Percentiles rank a stretch among this genome's conserved stretches.
These are phyloP conservation scores for Psophocarpus tetragonolobus DNA, from an alignment of 306 rosid species.

Conservation along the genomic window DNA sequence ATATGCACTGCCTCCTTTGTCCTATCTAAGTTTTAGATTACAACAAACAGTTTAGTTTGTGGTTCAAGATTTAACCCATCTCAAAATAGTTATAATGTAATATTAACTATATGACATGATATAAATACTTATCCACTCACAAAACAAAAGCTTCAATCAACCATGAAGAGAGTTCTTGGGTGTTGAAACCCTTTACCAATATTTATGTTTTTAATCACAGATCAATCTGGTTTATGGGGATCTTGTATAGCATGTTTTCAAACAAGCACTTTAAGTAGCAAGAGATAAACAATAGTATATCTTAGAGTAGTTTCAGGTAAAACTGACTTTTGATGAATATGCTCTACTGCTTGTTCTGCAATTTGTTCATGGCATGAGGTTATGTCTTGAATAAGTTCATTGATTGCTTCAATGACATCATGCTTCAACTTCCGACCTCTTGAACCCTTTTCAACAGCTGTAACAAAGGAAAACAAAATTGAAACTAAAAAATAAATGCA, in stretches of 20 bases:
- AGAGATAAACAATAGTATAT: conserved; percentile 24
- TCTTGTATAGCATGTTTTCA: conserved; percentile 25
- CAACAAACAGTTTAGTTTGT: background rate
- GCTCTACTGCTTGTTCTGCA: conserved; percentile 99
- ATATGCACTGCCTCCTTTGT: background rate
- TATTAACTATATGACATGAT: conserved; percentile 7
- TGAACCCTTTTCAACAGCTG: conserved; percentile 89
- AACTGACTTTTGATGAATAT: conserved; percentile 94
- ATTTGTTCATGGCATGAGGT: conserved; percentile 86
- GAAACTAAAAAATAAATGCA: background rate
- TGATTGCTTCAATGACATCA: conserved; percentile 97
- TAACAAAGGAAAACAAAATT: conserved; percentile 33
- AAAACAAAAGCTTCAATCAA: conserved; percentile 20
- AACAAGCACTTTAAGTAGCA: conserved; percentile 1
- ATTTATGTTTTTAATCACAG: conserved; percentile 9
- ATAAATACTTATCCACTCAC: conserved; percentile 11
- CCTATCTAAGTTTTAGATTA: background rate
- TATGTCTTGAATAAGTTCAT: conserved; percentile 94
- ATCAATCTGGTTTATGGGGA: conserved; percentile 16
- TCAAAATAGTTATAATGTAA: background rate
- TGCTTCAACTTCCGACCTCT: conserved; percentile 87
- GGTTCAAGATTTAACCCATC: conserved; percentile 13
- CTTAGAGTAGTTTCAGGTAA: conserved; percentile 19
- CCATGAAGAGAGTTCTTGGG: conserved; percentile 1
- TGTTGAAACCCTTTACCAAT: background rate